Evolutionary conservation across 2,329 filamentous ascomycete species (phyloP).

Genomic region (Pseudogymnoascus destructans): DNA sequence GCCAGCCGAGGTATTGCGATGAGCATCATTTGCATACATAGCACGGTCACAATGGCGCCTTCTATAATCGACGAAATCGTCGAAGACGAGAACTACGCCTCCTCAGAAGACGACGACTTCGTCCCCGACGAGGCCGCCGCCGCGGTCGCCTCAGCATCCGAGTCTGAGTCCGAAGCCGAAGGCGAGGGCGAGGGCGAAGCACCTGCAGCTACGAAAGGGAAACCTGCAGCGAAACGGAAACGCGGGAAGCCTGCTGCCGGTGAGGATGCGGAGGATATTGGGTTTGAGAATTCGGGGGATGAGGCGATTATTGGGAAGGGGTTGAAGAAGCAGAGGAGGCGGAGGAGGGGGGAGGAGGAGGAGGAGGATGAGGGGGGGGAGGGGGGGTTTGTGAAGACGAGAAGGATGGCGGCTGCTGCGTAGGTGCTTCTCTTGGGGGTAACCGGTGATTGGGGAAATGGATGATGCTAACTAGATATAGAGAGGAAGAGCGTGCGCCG

Average conservation of each 20-base stretch:
- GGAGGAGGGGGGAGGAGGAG: constrained; percentile 26
- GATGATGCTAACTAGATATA: constrained; percentile 20
- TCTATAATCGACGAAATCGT: constrained; percentile 26
- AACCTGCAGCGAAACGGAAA: constrained; percentile 27
- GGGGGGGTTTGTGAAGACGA: constrained; percentile 57
- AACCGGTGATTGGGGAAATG: constrained; percentile 11
- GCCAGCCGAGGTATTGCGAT: background rate
- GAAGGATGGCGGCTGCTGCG: constrained; percentile 55
- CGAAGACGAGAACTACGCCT: constrained; percentile 44
- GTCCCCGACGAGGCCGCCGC: constrained; percentile 40
- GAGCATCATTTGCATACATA: background rate
- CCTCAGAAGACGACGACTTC: constrained; percentile 63
- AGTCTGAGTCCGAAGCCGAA: constrained; percentile 32
- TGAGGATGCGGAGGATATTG: constrained; percentile 33
- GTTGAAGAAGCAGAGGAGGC: constrained; percentile 38
- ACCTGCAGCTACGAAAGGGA: constrained; percentile 16
- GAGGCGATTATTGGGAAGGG: constrained; percentile 53
- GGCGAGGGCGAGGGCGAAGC: constrained; percentile 18
- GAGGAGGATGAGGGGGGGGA: constrained; percentile 43
- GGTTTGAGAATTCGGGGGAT: constrained; percentile 58
- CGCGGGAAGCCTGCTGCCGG: constrained; percentile 16
- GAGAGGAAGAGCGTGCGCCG: constrained; percentile 44
- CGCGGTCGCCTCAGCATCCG: constrained; percentile 34
- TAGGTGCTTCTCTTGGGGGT: constrained; percentile 26
- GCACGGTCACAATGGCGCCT: constrained; percentile 20